phyloP scores from a whole-genome alignment of 2,329 filamentous ascomycete genomes.

The Apiospora rasikravindrae region DNA sequence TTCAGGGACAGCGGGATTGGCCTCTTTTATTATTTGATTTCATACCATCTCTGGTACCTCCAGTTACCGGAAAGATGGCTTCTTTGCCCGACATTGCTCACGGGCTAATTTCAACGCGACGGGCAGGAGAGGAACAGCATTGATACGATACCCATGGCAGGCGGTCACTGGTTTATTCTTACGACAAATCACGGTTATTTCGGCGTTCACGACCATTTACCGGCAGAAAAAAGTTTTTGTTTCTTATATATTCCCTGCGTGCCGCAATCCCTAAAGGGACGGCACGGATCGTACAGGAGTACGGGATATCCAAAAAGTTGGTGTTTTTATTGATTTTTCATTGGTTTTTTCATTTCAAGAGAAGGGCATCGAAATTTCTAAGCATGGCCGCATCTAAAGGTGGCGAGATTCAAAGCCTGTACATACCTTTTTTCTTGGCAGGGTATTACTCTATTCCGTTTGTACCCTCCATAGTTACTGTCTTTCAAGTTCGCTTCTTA shows the following conservation, averaged over 20 bases:
- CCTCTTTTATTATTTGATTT: constrained; percentile 7
- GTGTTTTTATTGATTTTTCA: constrained; percentile 9
- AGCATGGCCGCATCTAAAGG: neutral
- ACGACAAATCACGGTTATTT: constrained; percentile 14
- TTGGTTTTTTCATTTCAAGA: neutral
- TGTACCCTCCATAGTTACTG: neutral
- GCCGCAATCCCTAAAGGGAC: constrained; percentile 21
- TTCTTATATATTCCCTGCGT: neutral
- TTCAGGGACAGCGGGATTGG: neutral
- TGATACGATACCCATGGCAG: constrained; percentile 19
- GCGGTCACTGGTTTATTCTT: constrained; percentile 18
- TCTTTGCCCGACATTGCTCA: neutral
- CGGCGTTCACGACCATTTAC: constrained; percentile 11
- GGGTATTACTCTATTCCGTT: neutral
- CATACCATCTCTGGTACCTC: neutral
- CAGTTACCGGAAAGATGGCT: neutral
- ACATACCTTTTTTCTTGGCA: constrained; percentile 7
- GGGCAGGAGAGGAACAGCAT: neutral
- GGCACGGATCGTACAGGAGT: constrained; percentile 14
- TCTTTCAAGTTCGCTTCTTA: neutral
- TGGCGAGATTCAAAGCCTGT: neutral
- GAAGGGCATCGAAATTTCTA: neutral
- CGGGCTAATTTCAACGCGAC: neutral
- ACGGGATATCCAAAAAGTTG: constrained; percentile 13
- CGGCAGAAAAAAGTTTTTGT: constrained; percentile 15